Base-by-base conservation (phyloP, 805 yeast genomes). In the Candida anglica region DNA sequence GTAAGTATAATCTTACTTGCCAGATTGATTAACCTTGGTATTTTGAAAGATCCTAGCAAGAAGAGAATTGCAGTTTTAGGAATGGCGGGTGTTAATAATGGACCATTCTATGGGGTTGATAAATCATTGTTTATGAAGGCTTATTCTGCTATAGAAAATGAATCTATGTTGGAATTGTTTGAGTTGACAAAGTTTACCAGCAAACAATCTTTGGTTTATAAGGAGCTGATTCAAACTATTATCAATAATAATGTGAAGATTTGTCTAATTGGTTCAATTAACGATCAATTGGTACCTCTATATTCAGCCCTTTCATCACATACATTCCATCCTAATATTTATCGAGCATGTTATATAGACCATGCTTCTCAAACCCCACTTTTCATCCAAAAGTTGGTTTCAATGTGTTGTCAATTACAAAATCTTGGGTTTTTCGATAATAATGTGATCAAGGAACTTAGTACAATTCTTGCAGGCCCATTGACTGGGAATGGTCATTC, bases 401-500 rank as follows among this genome's bases (percentile, higher is more conserved):
- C 82, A 10, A 61, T 88, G 7, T 85, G 95, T 4, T 75, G 89
- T 37, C 77, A 75, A 34, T 58, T 89, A 28, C 75, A 83, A 36
- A 87, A 91, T 53, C 46, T 78, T 30, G 98, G 98, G 0, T 72
- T 66, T 32, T 76, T 81, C 31, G 98, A 91, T 52, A 91, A 86
- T 52, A 93, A 88, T 15, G 83, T 93, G 10, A 67, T 91, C 15
- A 81, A 81, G 41, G 97, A 93, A 52, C 71, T 91, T 27, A 86
- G 96, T 36, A 73, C 71, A 2, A 60, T 66, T 26, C 66, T 66
- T 41, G 93, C 94, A 0, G 98, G 98, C 0, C 84, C 96, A 1
- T 64, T 93, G 34, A 91, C 96, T 0, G 96, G 97, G 3, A 89
- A 93, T 6, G 98, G 98, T 0, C 98, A 91, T 55, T 88, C 97